Percentiles rank a stretch among this genome's conserved stretches.
phyloP scores from a whole-genome alignment of 116 monocot genomes.

The Papilionanthe hybrid region DNA sequence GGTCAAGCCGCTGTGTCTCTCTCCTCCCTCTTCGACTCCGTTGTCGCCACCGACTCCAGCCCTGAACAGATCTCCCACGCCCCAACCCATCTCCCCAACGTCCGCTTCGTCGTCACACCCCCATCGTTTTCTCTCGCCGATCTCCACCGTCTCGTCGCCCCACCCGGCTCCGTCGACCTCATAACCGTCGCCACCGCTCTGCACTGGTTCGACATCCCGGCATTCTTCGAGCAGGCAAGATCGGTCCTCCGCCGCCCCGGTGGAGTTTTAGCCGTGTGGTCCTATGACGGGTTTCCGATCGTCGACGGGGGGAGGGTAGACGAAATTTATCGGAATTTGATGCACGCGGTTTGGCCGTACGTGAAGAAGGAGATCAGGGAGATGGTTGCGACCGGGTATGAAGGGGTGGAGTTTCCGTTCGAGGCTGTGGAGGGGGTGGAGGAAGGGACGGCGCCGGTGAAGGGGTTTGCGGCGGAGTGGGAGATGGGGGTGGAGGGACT shows the following conservation, averaged over 20 bases:
- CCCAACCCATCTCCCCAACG: too few relatives aligned
- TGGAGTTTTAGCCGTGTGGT: slow-evolving; percentile 77
- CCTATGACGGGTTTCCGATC: slow-evolving; percentile 36
- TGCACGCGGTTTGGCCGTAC: background rate
- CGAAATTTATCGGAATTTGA: background rate
- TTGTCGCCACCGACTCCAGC: too few relatives aligned
- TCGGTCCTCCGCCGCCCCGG: slow-evolving; percentile 37
- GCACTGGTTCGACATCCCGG: slow-evolving; percentile 76
- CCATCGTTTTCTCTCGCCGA: too few relatives aligned
- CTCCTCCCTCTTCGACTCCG: slow-evolving; percentile 27
- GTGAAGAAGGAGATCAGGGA: slow-evolving; percentile 5
- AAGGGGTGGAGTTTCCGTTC: slow-evolving; percentile 61
- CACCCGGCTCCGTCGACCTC: too few relatives aligned
- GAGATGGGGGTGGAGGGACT: slow-evolving; percentile 40
- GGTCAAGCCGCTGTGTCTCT: slow-evolving; percentile 64
- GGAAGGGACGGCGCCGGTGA: slow-evolving; percentile 58
- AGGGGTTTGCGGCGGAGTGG: slow-evolving; percentile 43
- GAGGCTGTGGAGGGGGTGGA: slow-evolving; percentile 63
- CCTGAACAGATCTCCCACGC: too few relatives aligned
- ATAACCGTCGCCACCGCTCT: slow-evolving; percentile 68
- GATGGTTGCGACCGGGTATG: slow-evolving; percentile 52
- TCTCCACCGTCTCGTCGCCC: too few relatives aligned
- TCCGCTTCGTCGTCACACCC: too few relatives aligned
- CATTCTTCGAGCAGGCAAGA: slow-evolving; percentile 43
- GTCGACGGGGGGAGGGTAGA: slow-evolving; percentile 20